Percentiles rank a stretch among this genome's conserved stretches.
Conservation (phyloP, 176 grass and related monocot genomes). For the Phoenix dactylifera region DNA sequence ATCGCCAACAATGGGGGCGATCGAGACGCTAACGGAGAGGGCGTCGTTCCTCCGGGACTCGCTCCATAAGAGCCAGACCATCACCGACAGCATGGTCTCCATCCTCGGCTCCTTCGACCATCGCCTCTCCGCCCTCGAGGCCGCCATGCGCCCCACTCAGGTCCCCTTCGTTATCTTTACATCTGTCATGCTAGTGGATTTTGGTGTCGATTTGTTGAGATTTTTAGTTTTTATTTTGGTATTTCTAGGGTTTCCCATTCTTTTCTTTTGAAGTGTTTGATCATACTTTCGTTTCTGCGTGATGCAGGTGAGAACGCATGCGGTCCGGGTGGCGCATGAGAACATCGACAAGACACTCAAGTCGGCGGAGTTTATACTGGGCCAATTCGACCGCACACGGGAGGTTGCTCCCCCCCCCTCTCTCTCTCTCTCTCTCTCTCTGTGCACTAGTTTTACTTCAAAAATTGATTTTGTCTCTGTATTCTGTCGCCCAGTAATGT, state of each 20-base stretch:
- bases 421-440: background rate
- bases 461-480: background rate
- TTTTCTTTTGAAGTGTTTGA: too few relatives aligned
- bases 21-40: constrained; percentile 46
- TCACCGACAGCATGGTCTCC: constrained; percentile 70
- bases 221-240: too few relatives aligned
- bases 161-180: background rate
- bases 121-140: constrained; percentile 75
- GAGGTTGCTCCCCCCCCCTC: constrained; percentile 57
- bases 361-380: constrained; percentile 89
- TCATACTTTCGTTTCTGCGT: background rate
- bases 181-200: background rate
- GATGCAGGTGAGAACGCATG: constrained; percentile 54
- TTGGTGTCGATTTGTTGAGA: background rate
- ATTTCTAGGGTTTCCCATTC: too few relatives aligned
- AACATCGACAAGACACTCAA: constrained; percentile 95
- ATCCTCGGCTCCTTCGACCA: constrained; percentile 94
- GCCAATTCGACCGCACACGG: constrained; percentile 67
- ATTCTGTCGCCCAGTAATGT: too few relatives aligned
- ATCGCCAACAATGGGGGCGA: background rate
- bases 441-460: background rate
- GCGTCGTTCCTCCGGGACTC: constrained; percentile 65
- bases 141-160: constrained; percentile 98
- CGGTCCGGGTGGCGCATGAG: constrained; percentile 80
- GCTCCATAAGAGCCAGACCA: constrained; percentile 53